Conservation (phyloP, 768 basidiomycete species). For the Pleurotus cornucopiae region DNA sequence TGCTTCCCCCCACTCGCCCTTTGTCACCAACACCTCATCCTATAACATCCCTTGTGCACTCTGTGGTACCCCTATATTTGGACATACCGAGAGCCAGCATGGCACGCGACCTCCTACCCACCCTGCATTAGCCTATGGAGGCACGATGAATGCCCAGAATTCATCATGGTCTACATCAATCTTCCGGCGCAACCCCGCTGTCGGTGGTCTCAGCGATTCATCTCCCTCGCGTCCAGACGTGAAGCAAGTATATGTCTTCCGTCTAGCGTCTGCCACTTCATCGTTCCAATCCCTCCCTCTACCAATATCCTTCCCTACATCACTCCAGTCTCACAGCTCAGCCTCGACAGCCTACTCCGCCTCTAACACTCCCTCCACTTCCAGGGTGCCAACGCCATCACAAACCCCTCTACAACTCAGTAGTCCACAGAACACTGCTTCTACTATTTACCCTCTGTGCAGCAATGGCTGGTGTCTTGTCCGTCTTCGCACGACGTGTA, state of each 20-base stretch:
- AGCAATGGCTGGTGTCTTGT: slow-evolving; percentile 81
- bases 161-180: slow-evolving; percentile 52
- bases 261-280: slow-evolving; percentile 37
- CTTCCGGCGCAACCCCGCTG: slow-evolving; percentile 49
- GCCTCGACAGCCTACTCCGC: slow-evolving; percentile 17
- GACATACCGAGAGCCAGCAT: slow-evolving; percentile 20
- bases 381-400: slow-evolving; percentile 8
- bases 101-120: slow-evolving; percentile 27
- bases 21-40: slow-evolving; percentile 34
- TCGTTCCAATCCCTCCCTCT: slow-evolving; percentile 22
- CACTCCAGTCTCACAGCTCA: slow-evolving; percentile 13
- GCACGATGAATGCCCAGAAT: slow-evolving; percentile 13
- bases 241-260: slow-evolving; percentile 65
- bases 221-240: slow-evolving; percentile 27
- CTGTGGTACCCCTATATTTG: slow-evolving; percentile 62
- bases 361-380: slow-evolving; percentile 24
- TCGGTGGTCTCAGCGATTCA: slow-evolving; percentile 23
- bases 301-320: slow-evolving; percentile 25
- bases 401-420: slow-evolving; percentile 12
- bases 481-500: slow-evolving; percentile 82
- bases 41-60: slow-evolving; percentile 69
- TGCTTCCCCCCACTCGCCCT: slow-evolving; percentile 39
- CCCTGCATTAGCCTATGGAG: slow-evolving; percentile 26
- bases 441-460: slow-evolving; percentile 77
- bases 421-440: slow-evolving; percentile 21